Evolutionary conservation across 225 moss, liverwort and hornwort genomes (phyloP).

Genomic region (Polytrichum formosum): DNA sequence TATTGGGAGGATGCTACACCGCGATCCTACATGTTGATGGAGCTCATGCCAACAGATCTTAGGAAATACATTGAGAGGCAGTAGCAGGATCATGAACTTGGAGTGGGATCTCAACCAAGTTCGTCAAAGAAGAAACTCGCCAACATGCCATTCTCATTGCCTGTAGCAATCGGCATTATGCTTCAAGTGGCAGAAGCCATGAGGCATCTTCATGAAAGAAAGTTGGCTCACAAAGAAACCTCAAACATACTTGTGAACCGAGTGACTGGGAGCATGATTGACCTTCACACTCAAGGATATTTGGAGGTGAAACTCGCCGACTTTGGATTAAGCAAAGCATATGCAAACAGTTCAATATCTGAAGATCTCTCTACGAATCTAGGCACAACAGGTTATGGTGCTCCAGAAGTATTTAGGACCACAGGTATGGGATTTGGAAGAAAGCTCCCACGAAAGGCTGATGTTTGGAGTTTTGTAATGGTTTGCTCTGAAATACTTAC

Average conservation of each 20-base stretch:
- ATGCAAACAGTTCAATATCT: not conserved
- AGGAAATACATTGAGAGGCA: not conserved
- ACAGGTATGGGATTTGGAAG: not conserved
- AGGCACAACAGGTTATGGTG: conserved; percentile 4
- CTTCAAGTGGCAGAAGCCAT: conserved; percentile 24
- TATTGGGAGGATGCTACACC: not conserved
- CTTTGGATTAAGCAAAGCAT: conserved; percentile 12
- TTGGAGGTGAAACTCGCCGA: conserved; percentile 19
- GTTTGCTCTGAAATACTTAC: not conserved
- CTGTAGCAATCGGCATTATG: conserved; percentile 20
- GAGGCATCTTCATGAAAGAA: not conserved
- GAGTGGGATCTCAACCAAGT: not conserved
- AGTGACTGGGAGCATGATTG: not conserved
- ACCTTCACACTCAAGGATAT: not conserved
- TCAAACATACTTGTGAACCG: conserved; percentile 10
- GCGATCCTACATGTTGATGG: conserved; percentile 6
- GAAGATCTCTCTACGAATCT: not conserved
- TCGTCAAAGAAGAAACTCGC: not conserved
- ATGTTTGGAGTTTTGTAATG: conserved; percentile 5
- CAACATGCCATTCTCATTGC: conserved; percentile 10
- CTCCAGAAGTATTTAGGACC: conserved; percentile 18
- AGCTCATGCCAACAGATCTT: conserved; percentile 8
- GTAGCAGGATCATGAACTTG: not conserved
- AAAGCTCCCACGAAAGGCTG: conserved; percentile 3
- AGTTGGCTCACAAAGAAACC: conserved; percentile 11